Percentiles rank a stretch among this genome's conserved stretches.
Conservation (phyloP, 306 rosid species). For the Hippophae tibetana region DNA sequence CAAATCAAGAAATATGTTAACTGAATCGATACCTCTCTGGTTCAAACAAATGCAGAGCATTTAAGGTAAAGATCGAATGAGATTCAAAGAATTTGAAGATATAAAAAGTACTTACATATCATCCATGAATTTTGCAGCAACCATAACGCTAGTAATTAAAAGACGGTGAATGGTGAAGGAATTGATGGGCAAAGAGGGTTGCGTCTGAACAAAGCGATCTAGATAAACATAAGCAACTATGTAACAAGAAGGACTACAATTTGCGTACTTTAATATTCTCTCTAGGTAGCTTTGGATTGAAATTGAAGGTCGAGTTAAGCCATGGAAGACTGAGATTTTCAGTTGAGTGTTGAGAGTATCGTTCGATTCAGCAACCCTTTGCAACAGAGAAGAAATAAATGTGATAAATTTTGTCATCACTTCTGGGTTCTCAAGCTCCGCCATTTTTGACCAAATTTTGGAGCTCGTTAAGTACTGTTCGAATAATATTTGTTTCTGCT, state of each 20-base stretch:
- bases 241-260: slow-evolving; percentile 85
- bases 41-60: neutral
- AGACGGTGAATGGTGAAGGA: slow-evolving; percentile 81
- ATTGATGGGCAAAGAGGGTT: slow-evolving; percentile 66
- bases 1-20: neutral
- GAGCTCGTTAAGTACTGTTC: slow-evolving; percentile 16
- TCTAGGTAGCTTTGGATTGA: slow-evolving; percentile 71
- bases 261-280: slow-evolving; percentile 89
- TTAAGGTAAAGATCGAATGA: neutral
- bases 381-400: slow-evolving; percentile 73
- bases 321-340: slow-evolving; percentile 80
- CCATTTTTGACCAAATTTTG: slow-evolving; percentile 38
- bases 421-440: slow-evolving; percentile 67
- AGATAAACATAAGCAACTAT: slow-evolving; percentile 83
- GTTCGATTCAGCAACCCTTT: slow-evolving; percentile 70
- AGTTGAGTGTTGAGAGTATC: slow-evolving; percentile 35
- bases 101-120: slow-evolving; percentile 51
- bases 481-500: neutral
- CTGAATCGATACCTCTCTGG: too few species aligned
- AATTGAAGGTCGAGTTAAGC: slow-evolving; percentile 67
- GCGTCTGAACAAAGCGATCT: slow-evolving; percentile 78
- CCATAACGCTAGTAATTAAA: slow-evolving; percentile 85
- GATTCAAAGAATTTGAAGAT: neutral
- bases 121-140: slow-evolving; percentile 97
- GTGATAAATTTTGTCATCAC: slow-evolving; percentile 61